phyloP scores from a whole-genome alignment of 257 asterid genomes.

The Solanum gandarillasii region DNA sequence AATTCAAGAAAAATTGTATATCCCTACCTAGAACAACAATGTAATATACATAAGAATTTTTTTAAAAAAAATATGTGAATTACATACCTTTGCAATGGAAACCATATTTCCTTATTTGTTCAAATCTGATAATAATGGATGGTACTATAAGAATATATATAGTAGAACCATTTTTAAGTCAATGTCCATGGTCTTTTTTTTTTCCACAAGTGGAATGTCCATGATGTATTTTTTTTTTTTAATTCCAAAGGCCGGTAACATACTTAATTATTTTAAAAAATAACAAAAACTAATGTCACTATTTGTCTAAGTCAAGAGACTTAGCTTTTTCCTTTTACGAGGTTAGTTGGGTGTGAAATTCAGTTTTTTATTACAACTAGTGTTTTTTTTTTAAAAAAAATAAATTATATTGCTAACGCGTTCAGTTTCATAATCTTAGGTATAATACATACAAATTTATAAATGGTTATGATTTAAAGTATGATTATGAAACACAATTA shows the following conservation, averaged over 20 bases:
- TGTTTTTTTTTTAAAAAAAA: not conserved
- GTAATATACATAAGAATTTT: no score
- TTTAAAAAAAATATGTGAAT: not conserved
- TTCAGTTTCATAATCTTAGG: not conserved
- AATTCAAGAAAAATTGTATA: not conserved
- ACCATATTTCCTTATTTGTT: not conserved
- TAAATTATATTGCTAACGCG: not conserved
- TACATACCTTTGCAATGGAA: not conserved
- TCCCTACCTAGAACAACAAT: not conserved
- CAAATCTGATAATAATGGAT: not conserved
- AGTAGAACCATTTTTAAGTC: not conserved
- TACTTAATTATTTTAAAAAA: not conserved
- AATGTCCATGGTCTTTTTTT: not conserved
- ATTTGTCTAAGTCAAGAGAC: not conserved
- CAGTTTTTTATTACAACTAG: not conserved
- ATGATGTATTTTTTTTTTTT: not conserved
- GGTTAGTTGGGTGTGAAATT: not conserved
- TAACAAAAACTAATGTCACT: not conserved
- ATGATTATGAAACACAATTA: no score
- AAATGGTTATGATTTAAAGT: not conserved
- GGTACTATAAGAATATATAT: not conserved
- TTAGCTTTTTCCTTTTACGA: not conserved
- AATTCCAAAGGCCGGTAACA: not conserved
- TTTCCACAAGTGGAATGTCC: not conserved
- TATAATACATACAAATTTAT: not conserved